These are phyloP conservation scores for Saccharomyces eubayanus DNA, from an alignment of 805 yeast species.

Conservation along the genomic window DNA sequence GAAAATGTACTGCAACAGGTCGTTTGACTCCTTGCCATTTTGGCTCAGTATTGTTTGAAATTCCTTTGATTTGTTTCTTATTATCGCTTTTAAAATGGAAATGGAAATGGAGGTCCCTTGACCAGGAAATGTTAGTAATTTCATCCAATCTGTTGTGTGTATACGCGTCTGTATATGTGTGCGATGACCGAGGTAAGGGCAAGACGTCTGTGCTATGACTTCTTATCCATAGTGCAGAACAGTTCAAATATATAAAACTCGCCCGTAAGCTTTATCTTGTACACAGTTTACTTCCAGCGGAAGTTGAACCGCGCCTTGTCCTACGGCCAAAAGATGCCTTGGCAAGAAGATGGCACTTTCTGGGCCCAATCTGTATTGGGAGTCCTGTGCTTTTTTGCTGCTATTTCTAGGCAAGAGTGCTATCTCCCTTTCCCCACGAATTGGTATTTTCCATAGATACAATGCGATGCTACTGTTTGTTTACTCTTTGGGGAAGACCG, in stretches of 20 bases:
- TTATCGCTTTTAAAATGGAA: conserved; percentile 18
- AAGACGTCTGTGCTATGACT: not conserved
- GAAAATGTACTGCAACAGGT: conserved; percentile 16
- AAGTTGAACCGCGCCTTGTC: not conserved
- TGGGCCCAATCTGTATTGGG: not conserved
- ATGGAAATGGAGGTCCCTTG: conserved; percentile 29
- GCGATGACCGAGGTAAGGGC: not conserved
- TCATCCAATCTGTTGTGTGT: conserved; percentile 8
- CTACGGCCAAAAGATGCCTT: not conserved
- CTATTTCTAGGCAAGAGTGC: not conserved
- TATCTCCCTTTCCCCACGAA: not conserved
- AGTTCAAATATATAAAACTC: not conserved
- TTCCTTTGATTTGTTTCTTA: conserved; percentile 17
- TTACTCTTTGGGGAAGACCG: not conserved
- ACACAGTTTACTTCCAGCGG: not conserved
- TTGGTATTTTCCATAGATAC: not conserved
- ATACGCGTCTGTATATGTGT: not conserved
- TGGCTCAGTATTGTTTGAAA: conserved; percentile 12
- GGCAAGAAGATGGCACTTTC: not conserved
- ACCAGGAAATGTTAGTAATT: conserved; percentile 29
- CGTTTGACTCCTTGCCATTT: conserved; percentile 17
- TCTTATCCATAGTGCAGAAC: not conserved
- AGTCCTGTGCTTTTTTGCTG: not conserved
- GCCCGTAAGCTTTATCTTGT: not conserved
- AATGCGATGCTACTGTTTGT: not conserved